These are phyloP conservation scores for Eutrema yunnanense DNA, from an alignment of 345 rosid species.

Conservation along the genomic window DNA sequence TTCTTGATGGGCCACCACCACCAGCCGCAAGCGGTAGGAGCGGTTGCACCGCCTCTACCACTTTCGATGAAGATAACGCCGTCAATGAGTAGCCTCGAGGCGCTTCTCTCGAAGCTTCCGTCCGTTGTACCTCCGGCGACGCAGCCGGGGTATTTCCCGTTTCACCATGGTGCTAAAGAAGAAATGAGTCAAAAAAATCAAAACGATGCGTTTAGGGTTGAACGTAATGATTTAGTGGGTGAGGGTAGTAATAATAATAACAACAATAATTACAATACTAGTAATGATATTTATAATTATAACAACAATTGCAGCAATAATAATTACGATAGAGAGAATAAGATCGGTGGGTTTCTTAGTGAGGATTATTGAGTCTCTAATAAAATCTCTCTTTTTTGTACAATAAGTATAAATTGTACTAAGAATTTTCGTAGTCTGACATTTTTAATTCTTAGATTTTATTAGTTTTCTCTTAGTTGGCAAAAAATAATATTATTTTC, in stretches of 20 bases:
- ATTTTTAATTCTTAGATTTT: slow-evolving; percentile 14
- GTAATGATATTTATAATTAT: slow-evolving; percentile 23
- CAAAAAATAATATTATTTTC: neutral
- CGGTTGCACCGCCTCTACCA: slow-evolving; percentile 2
- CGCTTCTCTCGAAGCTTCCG: slow-evolving; percentile 92
- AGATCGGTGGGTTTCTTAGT: slow-evolving; percentile 34
- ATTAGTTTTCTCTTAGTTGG: neutral
- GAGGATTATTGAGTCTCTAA: slow-evolving; percentile 25
- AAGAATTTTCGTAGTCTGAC: slow-evolving; percentile 24
- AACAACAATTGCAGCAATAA: slow-evolving; percentile 27
- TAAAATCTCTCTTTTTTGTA: slow-evolving; percentile 8
- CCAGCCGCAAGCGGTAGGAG: slow-evolving; percentile 9
- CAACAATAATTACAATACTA: neutral
- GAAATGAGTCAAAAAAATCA: slow-evolving; percentile 33
- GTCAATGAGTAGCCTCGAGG: slow-evolving; percentile 97
- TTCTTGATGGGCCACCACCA: slow-evolving; percentile 14
- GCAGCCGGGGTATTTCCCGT: slow-evolving; percentile 21
- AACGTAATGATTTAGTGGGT: slow-evolving; percentile 27
- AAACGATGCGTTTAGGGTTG: slow-evolving; percentile 26
- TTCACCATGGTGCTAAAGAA: slow-evolving; percentile 42
- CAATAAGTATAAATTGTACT: slow-evolving; percentile 28
- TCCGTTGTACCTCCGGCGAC: slow-evolving; percentile 63
- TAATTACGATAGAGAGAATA: slow-evolving; percentile 35
- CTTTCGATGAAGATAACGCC: slow-evolving; percentile 58
- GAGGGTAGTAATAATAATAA: slow-evolving; percentile 25